Conservation (phyloP, 2,329 filamentous ascomycete species). For the Calonectria pauciramosa region DNA sequence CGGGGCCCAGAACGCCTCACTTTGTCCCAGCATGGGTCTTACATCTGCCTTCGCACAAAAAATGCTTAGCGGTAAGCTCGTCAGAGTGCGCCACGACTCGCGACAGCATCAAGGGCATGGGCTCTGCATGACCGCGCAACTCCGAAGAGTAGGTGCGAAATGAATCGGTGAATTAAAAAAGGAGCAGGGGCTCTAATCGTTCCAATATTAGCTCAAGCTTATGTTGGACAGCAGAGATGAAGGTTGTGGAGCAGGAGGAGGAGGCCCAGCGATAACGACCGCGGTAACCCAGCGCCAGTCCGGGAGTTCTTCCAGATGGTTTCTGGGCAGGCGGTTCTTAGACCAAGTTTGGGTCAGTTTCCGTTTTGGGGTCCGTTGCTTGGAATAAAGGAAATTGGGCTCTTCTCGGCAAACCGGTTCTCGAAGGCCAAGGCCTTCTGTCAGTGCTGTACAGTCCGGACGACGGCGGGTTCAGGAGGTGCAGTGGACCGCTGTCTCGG, state of each 20-base stretch:
- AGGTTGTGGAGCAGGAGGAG: conserved; percentile 11
- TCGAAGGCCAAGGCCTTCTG: not conserved
- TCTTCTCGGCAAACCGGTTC: not conserved
- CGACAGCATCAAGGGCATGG: conserved; percentile 6
- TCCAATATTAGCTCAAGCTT: conserved; percentile 16
- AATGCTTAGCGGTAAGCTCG: conserved; percentile 22
- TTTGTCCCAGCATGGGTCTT: not conserved
- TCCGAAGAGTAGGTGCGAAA: conserved; percentile 20
- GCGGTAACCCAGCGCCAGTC: not conserved
- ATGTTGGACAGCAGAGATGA: conserved; percentile 22
- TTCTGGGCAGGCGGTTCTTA: conserved; percentile 3
- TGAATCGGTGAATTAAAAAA: conserved; percentile 25
- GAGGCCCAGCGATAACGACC: not conserved
- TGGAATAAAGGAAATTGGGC: conserved; percentile 13
- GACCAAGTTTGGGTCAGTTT: conserved; percentile 17
- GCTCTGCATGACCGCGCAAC: conserved; percentile 4
- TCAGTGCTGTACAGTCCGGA: not conserved
- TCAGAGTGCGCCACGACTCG: conserved; percentile 12
- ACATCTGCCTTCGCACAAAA: conserved; percentile 9
- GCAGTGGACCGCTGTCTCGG: conserved; percentile 18
- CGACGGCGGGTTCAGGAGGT: not conserved
- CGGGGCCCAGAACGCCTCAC: conserved; percentile 6
- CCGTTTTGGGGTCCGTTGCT: conserved; percentile 12
- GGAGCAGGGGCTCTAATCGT: conserved; percentile 19
- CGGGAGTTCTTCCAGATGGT: conserved; percentile 9